A percentile compares a stretch with the other conserved stretches of the same genome.
Evolutionary conservation across 768 basidiomycete genomes (phyloP).

Genomic region (Phlebiopsis gigantea): DNA sequence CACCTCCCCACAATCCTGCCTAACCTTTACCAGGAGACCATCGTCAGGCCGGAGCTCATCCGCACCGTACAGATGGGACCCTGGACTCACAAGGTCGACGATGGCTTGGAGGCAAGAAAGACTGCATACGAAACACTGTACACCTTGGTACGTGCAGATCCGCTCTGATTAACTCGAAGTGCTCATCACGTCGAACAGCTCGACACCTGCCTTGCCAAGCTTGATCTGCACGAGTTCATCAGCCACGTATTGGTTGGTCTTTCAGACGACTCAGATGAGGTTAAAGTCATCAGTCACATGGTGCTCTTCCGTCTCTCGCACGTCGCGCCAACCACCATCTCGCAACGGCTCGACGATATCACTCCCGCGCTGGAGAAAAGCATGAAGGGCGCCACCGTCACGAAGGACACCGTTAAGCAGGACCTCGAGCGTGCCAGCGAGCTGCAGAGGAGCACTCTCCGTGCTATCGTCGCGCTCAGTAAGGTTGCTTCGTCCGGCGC

Average conservation of each 20-base stretch:
- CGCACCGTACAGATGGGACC: conserved; percentile 95
- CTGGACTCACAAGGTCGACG: conserved; percentile 95
- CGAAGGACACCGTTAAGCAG: conserved; percentile 96
- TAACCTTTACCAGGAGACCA: conserved; percentile 80
- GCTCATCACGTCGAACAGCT: conserved; percentile 41
- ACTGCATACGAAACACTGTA: conserved; percentile 98
- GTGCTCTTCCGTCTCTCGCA: conserved; percentile 89
- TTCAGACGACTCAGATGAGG: conserved; percentile 88
- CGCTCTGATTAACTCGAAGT: background rate
- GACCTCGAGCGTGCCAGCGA: conserved; percentile 85
- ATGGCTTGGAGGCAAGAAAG: conserved; percentile 93
- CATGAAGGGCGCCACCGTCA: conserved; percentile 83
- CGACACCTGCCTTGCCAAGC: conserved; percentile 83
- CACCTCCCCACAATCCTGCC: conserved; percentile 75
- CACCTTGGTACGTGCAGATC: conserved; percentile 67
- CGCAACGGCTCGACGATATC: conserved; percentile 78
- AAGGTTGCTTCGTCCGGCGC: conserved; percentile 63
- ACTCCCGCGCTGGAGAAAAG: conserved; percentile 81
- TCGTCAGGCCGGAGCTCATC: conserved; percentile 72
- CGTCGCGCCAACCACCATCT: conserved; percentile 77
- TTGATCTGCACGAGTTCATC: conserved; percentile 86
- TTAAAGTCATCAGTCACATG: conserved; percentile 96
- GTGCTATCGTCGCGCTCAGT: conserved; percentile 83
- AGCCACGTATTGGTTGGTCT: conserved; percentile 77
- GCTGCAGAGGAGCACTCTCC: conserved; percentile 83